Conservation (phyloP, 2,329 filamentous ascomycete genomes). For the Curvularia spicifera region DNA sequence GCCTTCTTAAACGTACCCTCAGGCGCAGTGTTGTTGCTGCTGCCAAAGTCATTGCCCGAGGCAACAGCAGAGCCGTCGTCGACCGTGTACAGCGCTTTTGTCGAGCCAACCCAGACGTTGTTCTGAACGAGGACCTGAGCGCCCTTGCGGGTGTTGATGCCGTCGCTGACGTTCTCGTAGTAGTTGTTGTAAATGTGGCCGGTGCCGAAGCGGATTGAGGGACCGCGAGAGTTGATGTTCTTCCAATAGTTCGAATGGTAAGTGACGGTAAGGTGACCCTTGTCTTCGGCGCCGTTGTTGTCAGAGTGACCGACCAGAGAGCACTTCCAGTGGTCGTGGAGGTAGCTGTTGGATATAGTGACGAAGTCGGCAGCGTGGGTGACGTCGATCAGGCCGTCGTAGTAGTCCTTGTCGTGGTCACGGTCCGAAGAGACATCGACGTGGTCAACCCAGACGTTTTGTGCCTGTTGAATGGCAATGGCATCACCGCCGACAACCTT, state of each 20-base stretch:
- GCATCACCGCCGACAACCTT: constrained; percentile 61
- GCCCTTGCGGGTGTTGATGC: constrained; percentile 53
- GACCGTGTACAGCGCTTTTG: constrained; percentile 46
- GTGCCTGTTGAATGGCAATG: constrained; percentile 57
- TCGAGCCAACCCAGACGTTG: constrained; percentile 46
- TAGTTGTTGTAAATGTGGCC: constrained; percentile 66
- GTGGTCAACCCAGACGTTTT: constrained; percentile 71
- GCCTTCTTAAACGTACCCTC: constrained; percentile 43
- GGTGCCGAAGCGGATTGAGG: constrained; percentile 70
- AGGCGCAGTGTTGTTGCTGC: constrained; percentile 39
- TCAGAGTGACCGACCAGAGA: constrained; percentile 67
- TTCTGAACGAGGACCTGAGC: constrained; percentile 54
- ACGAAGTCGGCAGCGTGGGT: constrained; percentile 69
- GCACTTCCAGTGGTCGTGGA: constrained; percentile 67
- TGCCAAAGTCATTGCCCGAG: constrained; percentile 51
- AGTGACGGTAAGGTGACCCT: constrained; percentile 67
- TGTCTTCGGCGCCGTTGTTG: constrained; percentile 65
- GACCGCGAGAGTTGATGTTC: constrained; percentile 69
- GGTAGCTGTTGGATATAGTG: constrained; percentile 60
- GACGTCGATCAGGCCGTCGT: constrained; percentile 70
- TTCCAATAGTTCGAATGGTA: constrained; percentile 71
- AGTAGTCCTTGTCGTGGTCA: constrained; percentile 70
- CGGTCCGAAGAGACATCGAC: constrained; percentile 67
- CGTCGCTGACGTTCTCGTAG: constrained; percentile 48
- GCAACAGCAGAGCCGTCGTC: constrained; percentile 48